Percentiles rank a stretch among this genome's conserved stretches.
Conservation (phyloP, 2,329 filamentous ascomycete species). For the Pseudofabraea citricarpa region DNA sequence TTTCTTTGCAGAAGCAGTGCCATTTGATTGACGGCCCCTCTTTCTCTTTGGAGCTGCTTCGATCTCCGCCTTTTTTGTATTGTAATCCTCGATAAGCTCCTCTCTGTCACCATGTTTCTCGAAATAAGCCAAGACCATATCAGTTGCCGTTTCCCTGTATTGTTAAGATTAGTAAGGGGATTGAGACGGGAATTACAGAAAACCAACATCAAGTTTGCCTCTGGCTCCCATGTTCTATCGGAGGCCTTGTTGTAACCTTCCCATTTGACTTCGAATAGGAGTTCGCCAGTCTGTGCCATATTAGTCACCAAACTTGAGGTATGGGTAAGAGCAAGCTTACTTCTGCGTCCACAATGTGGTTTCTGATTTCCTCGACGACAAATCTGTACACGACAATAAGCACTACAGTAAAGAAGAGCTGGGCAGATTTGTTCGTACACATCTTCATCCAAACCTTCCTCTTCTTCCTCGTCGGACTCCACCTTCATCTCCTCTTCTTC, state of each 20-base stretch:
- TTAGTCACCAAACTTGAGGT: slow-evolving; percentile 2
- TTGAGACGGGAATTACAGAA: slow-evolving; percentile 6
- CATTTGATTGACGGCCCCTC: slow-evolving; percentile 44
- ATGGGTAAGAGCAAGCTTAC: slow-evolving; percentile 31
- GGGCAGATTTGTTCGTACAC: too few species aligned
- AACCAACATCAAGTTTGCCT: slow-evolving; percentile 59
- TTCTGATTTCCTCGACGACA: slow-evolving; percentile 69
- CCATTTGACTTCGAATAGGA: slow-evolving; percentile 74
- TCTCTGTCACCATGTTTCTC: slow-evolving; percentile 58
- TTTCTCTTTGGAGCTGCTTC: slow-evolving; percentile 51
- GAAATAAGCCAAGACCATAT: slow-evolving; percentile 63
- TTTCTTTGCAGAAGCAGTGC: slow-evolving; percentile 19
- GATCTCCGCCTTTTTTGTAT: slow-evolving; percentile 34
- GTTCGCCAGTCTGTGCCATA: slow-evolving; percentile 30
- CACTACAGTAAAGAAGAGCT: too few species aligned
- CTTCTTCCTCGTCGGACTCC: slow-evolving; percentile 28
- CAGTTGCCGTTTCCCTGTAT: slow-evolving; percentile 48
- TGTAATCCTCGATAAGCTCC: slow-evolving; percentile 42
- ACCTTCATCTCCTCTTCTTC: slow-evolving; percentile 15
- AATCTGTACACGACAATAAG: slow-evolving; percentile 49
- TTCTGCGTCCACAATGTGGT: slow-evolving; percentile 55
- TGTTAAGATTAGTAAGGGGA: slow-evolving; percentile 6
- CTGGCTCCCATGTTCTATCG: slow-evolving; percentile 76
- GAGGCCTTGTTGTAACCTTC: slow-evolving; percentile 66
- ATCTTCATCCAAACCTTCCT: slow-evolving; percentile 41